A percentile compares a stretch with the other conserved stretches of the same genome.
Evolutionary conservation across 140 eudicot genomes (phyloP).

Genomic region (Stevia rebaudiana): DNA sequence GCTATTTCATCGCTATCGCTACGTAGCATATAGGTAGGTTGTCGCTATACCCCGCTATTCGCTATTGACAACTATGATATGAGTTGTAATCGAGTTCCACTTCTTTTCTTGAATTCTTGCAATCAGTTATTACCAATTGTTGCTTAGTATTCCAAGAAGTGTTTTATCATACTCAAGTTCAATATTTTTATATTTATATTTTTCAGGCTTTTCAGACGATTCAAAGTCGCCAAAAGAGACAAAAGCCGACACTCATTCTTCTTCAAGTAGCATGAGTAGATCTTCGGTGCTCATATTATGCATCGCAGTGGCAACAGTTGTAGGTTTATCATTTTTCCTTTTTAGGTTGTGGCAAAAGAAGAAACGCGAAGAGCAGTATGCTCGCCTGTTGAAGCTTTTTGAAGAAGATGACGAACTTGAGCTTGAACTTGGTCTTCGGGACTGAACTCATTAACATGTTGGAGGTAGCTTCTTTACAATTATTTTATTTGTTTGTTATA

Average conservation of each 20-base stretch:
- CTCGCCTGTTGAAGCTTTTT: slow-evolving; percentile 78
- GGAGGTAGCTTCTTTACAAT: slow-evolving; percentile 14
- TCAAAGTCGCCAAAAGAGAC: slow-evolving; percentile 39
- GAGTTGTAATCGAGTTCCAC: neutral
- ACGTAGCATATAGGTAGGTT: no score
- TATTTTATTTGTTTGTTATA: neutral
- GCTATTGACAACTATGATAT: no score
- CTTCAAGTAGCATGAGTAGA: slow-evolving; percentile 55
- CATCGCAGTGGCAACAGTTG: slow-evolving; percentile 46
- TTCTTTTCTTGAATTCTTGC: neutral
- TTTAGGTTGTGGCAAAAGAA: slow-evolving; percentile 86
- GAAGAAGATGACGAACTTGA: slow-evolving; percentile 98
- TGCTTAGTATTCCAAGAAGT: neutral
- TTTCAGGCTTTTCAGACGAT: slow-evolving; percentile 58
- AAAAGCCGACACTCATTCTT: slow-evolving; percentile 28
- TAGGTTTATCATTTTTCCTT: slow-evolving; percentile 52
- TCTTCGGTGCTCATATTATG: slow-evolving; percentile 42
- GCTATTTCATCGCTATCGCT: no score
- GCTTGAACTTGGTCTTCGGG: slow-evolving; percentile 88
- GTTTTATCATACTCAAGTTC: neutral
- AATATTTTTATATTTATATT: neutral
- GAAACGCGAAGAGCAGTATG: slow-evolving; percentile 90
- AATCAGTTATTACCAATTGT: neutral
- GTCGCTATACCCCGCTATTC: no score
- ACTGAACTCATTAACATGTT: slow-evolving; percentile 37